Evolutionary conservation across 768 basidiomycete species (phyloP).

Genomic region (Phylloporus sp.): DNA sequence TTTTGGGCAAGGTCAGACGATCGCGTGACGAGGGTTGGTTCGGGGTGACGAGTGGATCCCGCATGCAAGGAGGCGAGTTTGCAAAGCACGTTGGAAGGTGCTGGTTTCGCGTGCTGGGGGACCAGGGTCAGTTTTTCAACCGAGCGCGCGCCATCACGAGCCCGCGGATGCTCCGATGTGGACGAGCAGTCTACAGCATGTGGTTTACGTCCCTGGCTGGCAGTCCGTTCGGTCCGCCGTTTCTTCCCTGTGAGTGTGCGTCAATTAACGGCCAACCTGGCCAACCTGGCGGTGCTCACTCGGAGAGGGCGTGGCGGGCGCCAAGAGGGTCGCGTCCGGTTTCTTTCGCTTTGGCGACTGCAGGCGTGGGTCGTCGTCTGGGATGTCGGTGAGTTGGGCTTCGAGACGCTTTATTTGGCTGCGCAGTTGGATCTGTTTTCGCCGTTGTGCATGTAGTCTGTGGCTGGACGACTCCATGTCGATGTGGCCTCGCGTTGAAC

Average conservation of each 20-base stretch:
- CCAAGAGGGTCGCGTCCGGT: slow-evolving; percentile 35
- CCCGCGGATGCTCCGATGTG: slow-evolving; percentile 13
- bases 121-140: neutral
- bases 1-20: slow-evolving; percentile 24
- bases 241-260: slow-evolving; percentile 32
- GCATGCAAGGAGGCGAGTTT: slow-evolving; percentile 42
- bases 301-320: slow-evolving; percentile 57
- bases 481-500: slow-evolving; percentile 6
- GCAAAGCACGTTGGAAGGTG: slow-evolving; percentile 49
- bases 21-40: slow-evolving; percentile 25
- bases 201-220: slow-evolving; percentile 18
- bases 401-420: slow-evolving; percentile 54
- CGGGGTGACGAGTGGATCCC: slow-evolving; percentile 16
- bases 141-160: slow-evolving; percentile 9
- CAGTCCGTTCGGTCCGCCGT: slow-evolving; percentile 38
- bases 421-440: slow-evolving; percentile 45
- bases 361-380: slow-evolving; percentile 21
- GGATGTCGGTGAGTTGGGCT: slow-evolving; percentile 44
- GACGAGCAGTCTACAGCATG: slow-evolving; percentile 6
- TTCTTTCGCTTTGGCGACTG: slow-evolving; percentile 48
- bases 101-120: slow-evolving; percentile 29
- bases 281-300: slow-evolving; percentile 42
- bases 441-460: slow-evolving; percentile 35
- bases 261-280: neutral
- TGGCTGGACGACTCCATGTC: slow-evolving; percentile 54